Evolutionary conservation across 106 monocot genomes (phyloP).

Genomic region (Acorus gramineus): DNA sequence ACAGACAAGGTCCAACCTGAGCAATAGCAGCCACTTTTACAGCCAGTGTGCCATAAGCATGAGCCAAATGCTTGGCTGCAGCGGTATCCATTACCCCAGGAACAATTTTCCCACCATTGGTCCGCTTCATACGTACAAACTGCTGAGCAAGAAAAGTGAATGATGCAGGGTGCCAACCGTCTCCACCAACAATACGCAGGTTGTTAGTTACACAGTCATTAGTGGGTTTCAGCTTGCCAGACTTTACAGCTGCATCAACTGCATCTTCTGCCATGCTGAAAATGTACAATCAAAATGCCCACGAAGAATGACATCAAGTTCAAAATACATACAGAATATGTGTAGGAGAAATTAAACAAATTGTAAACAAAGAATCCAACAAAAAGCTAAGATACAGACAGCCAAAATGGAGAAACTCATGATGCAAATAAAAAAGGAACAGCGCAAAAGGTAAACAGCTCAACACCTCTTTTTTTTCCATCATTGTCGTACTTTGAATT

Average conservation of each 20-base stretch:
- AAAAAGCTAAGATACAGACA: no score
- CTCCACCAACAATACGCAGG: conserved; percentile 59
- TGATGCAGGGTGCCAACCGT: conserved; percentile 82
- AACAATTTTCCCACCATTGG: conserved; percentile 63
- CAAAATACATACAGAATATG: not conserved
- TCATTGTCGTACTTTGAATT: no score
- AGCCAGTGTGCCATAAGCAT: conserved; percentile 82
- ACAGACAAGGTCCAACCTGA: conserved; percentile 40
- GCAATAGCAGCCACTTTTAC: conserved; percentile 80
- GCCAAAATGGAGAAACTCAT: no score
- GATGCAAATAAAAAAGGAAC: no score
- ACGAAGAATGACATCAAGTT: not conserved
- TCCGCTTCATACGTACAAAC: conserved; percentile 79
- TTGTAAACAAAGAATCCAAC: no score
- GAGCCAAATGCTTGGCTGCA: conserved; percentile 82
- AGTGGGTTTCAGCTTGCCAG: conserved; percentile 72
- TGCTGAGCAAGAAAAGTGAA: conserved; percentile 82
- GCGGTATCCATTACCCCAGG: conserved; percentile 80
- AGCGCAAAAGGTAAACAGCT: no score
- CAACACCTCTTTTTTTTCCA: no score
- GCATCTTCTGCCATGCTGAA: conserved; percentile 99
- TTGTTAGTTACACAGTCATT: conserved; percentile 70
- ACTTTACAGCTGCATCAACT: conserved; percentile 77
- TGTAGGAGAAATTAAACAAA: no score
- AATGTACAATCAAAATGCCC: no score